Base-by-base conservation (phyloP, 2,329 filamentous ascomycete genomes). In the Epicoccum nigrum region DNA sequence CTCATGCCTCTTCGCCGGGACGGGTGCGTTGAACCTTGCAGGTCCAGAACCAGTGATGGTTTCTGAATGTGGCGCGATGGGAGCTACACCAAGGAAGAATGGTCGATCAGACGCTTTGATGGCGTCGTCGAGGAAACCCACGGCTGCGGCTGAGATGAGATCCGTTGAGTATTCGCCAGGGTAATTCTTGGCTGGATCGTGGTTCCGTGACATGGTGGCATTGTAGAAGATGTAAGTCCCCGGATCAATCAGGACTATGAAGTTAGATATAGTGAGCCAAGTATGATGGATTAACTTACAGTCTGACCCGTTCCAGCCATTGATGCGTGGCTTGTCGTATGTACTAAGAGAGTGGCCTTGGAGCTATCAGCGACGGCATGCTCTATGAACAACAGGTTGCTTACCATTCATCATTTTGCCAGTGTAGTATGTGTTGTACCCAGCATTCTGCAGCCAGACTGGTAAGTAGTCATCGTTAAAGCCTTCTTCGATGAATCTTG, bases 351-450 rank as follows among this genome's bases (percentile, higher is more conserved):
- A n/a, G n/a, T n/a, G n/a, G n/a, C n/a, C n/a, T n/a, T n/a, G n/a
- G n/a, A n/a, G n/a, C 2, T 4, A 17, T 45, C 7, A 45, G 30
- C 19, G 11, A 28, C 5, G 19, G 8, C 9, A 13, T 4, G 1
- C 5, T 15, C 4, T n/a, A 2, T 25, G 12, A 19, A 2, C n/a
- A 2, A 8, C 4, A 5, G 4, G 9, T 2, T 11, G 17, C 33
- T 1, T 28, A 42, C 48, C 49, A 58, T 90, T 90, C 73, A 87
- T 86, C 4, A 89, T 75, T 64, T 91, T 90, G n/a, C 86, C 88
- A 0, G 83, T 83, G 60, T 90, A 90, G 63, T 88, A 89, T 0
- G 87, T 89, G 57, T 83, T 82, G 64, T 90, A 90, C 0, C 86
- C 86, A 0, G 81, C 83, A 4, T 81, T 69, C 58, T 89, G 85